These are phyloP conservation scores for Ceratobasidium sp. DNA, from an alignment of 1,284 basidiomycete genomes.

Conservation along the genomic window DNA sequence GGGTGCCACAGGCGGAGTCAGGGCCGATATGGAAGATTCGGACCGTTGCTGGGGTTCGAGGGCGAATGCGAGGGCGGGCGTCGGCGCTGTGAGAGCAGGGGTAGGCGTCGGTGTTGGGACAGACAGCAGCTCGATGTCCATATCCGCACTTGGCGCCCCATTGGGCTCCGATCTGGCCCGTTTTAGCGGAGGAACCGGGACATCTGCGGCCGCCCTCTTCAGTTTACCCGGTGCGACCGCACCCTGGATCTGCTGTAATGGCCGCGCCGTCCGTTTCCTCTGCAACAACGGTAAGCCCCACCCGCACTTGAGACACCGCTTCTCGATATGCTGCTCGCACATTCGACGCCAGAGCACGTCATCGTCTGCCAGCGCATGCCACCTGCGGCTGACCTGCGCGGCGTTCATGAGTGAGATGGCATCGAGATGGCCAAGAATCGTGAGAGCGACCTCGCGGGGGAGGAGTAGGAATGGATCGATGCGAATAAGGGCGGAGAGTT, in stretches of 20 bases:
- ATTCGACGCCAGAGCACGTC: constrained; percentile 96
- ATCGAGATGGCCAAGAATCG: constrained; percentile 90
- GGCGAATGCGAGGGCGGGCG: constrained; percentile 50
- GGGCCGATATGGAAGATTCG: constrained; percentile 6
- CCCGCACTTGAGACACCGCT: constrained; percentile 96
- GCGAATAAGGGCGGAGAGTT: constrained; percentile 88
- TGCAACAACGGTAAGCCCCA: constrained; percentile 96
- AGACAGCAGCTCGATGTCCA: constrained; percentile 41
- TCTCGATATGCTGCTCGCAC: constrained; percentile 98
- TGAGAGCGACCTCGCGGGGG: constrained; percentile 89
- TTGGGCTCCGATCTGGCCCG: constrained; percentile 14
- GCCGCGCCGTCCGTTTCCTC: constrained; percentile 62
- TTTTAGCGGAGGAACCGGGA: constrained; percentile 11
- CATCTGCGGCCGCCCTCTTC: constrained; percentile 20
- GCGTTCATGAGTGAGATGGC: constrained; percentile 95
- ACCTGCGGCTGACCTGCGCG: constrained; percentile 87
- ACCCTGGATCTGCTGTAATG: not conserved
- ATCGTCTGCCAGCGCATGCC: constrained; percentile 93
- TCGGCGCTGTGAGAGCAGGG: constrained; percentile 48
- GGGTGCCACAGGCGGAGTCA: constrained; percentile 42
- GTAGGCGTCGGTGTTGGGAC: constrained; percentile 53
- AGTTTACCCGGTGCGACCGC: not conserved
- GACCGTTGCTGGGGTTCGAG: constrained; percentile 46
- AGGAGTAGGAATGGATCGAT: constrained; percentile 94
- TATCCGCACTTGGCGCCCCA: not conserved